phyloP scores from a whole-genome alignment of 306 rosid species.

The Vigna hirtella region DNA sequence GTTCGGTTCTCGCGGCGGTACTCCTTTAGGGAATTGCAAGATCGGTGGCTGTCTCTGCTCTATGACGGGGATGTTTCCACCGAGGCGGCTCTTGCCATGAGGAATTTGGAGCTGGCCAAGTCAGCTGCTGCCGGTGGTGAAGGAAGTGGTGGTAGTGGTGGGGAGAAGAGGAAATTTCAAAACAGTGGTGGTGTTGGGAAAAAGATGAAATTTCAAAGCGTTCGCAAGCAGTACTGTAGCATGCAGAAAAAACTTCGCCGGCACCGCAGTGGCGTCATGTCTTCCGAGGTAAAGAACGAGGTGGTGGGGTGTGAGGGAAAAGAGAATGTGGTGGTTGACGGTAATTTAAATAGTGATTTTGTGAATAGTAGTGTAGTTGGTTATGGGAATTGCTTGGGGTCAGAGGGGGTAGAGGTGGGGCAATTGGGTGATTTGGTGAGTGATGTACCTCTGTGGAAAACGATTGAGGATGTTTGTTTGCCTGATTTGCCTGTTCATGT shows the following conservation, averaged over 20 bases:
- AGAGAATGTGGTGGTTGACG: constrained; percentile 7
- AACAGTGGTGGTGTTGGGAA: constrained; percentile 35
- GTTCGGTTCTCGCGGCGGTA: constrained; percentile 73
- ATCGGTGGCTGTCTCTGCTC: constrained; percentile 78
- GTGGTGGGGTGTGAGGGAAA: not conserved
- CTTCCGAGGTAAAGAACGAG: constrained; percentile 38
- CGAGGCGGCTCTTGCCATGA: constrained; percentile 62
- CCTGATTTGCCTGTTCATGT: constrained; percentile 60
- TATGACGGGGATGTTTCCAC: constrained; percentile 62
- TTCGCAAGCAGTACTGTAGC: constrained; percentile 57
- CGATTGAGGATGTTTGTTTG: constrained; percentile 61
- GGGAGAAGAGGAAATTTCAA: constrained; percentile 49
- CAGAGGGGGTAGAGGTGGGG: constrained; percentile 49
- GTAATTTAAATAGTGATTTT: constrained; percentile 31
- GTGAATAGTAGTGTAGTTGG: constrained; percentile 48
- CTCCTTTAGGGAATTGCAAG: constrained; percentile 59
- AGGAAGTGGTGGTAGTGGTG: constrained; percentile 23
- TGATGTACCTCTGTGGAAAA: constrained; percentile 65
- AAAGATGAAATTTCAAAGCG: constrained; percentile 54
- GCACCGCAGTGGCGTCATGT: constrained; percentile 32
- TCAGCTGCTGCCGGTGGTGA: constrained; percentile 32
- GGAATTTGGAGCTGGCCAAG: constrained; percentile 55
- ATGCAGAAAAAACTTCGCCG: constrained; percentile 56
- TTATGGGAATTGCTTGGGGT: constrained; percentile 45
- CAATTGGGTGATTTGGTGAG: constrained; percentile 43